Conservation (phyloP, 1,284 basidiomycete genomes). For the Trichosporon asahii region DNA sequence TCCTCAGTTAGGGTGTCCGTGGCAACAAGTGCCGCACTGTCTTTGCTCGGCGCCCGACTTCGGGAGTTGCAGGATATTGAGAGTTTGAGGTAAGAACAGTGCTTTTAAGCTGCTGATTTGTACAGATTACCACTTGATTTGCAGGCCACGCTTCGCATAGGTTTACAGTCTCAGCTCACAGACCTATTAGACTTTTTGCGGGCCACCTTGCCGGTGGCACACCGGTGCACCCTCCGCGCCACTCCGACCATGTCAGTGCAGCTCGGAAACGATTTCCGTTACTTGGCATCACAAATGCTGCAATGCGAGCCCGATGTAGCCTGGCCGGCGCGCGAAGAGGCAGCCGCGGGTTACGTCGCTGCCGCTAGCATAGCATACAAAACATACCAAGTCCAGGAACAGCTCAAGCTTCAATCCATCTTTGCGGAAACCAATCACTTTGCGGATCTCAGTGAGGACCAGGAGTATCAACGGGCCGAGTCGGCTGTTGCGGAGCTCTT, state of each 20-base stretch:
- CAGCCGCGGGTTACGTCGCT: conserved; percentile 55
- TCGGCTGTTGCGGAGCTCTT: conserved; percentile 48
- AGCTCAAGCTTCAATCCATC: conserved; percentile 53
- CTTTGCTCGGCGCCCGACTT: neutral
- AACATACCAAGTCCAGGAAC: conserved; percentile 64
- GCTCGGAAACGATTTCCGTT: conserved; percentile 81
- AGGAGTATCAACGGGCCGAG: conserved; percentile 41
- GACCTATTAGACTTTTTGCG: conserved; percentile 20
- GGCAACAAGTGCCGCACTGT: neutral
- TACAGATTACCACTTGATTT: neutral
- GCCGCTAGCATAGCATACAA: conserved; percentile 66
- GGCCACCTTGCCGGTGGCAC: conserved; percentile 68
- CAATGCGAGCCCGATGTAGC: conserved; percentile 50
- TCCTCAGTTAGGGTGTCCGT: neutral
- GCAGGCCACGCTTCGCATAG: neutral
- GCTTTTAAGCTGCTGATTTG: neutral
- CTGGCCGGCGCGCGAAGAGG: conserved; percentile 56
- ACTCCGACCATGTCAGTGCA: conserved; percentile 66
- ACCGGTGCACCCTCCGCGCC: conserved; percentile 59
- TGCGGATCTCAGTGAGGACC: conserved; percentile 66
- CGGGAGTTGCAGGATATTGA: neutral
- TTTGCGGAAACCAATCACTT: conserved; percentile 70
- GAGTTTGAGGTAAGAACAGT: neutral
- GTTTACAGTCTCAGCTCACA: neutral
- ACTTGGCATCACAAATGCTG: conserved; percentile 56